Evolutionary conservation across 495 filamentous ascomycete genomes (phyloP), one percentile per base, ranked within the genome.

Genomic region (Xylaria castorea): DNA sequence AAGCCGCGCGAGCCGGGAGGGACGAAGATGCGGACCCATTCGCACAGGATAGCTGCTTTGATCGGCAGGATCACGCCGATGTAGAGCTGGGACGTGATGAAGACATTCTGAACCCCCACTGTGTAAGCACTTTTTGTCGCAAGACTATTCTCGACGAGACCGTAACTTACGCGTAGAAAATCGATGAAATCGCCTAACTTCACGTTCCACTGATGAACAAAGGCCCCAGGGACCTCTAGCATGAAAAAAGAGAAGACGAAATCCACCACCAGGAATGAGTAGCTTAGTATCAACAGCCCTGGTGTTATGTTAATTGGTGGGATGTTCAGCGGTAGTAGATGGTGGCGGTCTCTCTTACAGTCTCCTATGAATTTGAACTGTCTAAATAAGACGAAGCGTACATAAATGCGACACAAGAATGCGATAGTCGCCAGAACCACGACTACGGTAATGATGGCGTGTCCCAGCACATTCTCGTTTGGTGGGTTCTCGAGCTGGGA

Each of bases 171-270:
- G 9, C 40, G 27, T 9, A 46, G n/a, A 30, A 25, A 46, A 16
- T n/a, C 18, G 5, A 18, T 30, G 5, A 46, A 32, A 20, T 48
- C 36, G 14, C 20, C 36, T 6, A 46, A 50, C 3, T 50, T 36
- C 27, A 66, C 40, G 40, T 66, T 36, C 63, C 63, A 66, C 20
- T 27, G 38, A 50, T 66, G 38, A 12, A 66, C 63, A 34, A 66
- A 66, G 18, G 42, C n/a, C 8, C 36, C 40, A 34, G 36, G 38
- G 40, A 46, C 11, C 9, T 34, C 6, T 30, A 48, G 16, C 63
- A 36, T 62, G 12, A 38, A 16, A 9, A 38, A 22, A 4, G 30
- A 36, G 34, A 38, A 62, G 18, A 62, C 58, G 58, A 58, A 53
- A n/a, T n/a, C 22, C 5, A 53, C 22, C n/a, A 53, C n/a, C n/a